phyloP scores from a whole-genome alignment of 345 rosid genomes.

The Murraya koenigii region DNA sequence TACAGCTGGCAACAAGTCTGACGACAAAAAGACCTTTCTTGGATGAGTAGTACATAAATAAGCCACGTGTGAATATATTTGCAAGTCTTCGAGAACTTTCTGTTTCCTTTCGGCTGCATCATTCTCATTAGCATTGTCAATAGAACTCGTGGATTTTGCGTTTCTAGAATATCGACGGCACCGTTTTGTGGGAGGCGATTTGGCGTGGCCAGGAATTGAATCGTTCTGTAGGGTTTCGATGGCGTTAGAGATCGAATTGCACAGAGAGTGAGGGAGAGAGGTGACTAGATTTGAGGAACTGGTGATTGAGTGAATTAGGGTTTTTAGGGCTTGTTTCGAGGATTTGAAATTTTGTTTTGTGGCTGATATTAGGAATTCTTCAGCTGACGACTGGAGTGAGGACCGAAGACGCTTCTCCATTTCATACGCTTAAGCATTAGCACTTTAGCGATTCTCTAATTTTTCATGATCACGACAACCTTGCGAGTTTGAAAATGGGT shows the following conservation, averaged over 20 bases:
- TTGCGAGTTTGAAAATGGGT: background rate
- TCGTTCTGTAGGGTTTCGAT: conserved; percentile 34
- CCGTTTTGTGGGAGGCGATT: conserved; percentile 55
- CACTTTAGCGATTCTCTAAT: background rate
- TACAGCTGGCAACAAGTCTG: conserved; percentile 55
- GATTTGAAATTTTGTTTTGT: conserved; percentile 46
- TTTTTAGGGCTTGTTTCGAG: conserved; percentile 61
- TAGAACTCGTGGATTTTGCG: background rate
- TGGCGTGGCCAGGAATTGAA: conserved; percentile 21
- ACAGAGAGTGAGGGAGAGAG: conserved; percentile 56
- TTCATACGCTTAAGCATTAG: too few species aligned
- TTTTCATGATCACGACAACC: background rate
- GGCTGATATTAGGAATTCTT: conserved; percentile 63
- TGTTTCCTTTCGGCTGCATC: conserved; percentile 19
- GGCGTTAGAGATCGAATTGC: conserved; percentile 39
- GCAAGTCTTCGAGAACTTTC: conserved; percentile 41
- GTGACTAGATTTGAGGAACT: conserved; percentile 51
- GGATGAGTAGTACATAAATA: conserved; percentile 54
- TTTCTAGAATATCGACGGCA: conserved; percentile 38
- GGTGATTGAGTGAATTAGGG: conserved; percentile 50
- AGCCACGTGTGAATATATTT: conserved; percentile 38
- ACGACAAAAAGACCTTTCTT: conserved; percentile 37
- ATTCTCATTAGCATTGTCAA: background rate
- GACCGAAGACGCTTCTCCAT: conserved; percentile 84
- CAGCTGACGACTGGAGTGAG: conserved; percentile 63